Percentiles rank a stretch among this genome's conserved stretches.
phyloP scores from a whole-genome alignment of 768 basidiomycete genomes.

The Lyophyllum shimeji region DNA sequence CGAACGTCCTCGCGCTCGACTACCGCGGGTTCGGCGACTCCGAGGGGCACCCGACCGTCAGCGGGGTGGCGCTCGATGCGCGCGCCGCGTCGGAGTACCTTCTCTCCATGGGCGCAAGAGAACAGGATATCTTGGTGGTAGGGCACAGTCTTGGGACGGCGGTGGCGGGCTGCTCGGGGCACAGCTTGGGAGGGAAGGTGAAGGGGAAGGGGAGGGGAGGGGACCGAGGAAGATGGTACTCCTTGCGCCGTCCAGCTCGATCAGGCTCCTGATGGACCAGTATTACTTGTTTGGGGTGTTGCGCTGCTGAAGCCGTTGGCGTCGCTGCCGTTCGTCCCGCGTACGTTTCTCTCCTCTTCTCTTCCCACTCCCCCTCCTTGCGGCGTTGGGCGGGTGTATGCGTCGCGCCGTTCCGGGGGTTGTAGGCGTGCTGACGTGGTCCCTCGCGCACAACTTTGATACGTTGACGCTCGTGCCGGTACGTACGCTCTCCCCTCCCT shows the following conservation, averaged over 20 bases:
- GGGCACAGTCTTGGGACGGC: conserved; percentile 82
- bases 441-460: conserved; percentile 59
- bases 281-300: conserved; percentile 63
- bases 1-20: conserved; percentile 68
- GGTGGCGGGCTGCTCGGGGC: conserved; percentile 48
- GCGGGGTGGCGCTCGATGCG: conserved; percentile 60
- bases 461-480: conserved; percentile 62
- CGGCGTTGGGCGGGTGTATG: neutral
- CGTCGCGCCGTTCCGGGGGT: too few relatives aligned
- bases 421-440: conserved; percentile 53
- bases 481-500: conserved; percentile 19
- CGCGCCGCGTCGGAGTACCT: conserved; percentile 67
- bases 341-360: conserved; percentile 41
- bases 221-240: conserved; percentile 46
- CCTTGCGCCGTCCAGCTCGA: conserved; percentile 39
- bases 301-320: conserved; percentile 69
- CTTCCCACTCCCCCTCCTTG: too few relatives aligned
- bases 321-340: conserved; percentile 56
- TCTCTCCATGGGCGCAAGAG: conserved; percentile 43
- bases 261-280: conserved; percentile 61
- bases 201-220: conserved; percentile 22
- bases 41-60: conserved; percentile 57
- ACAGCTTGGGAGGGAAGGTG: conserved; percentile 43
- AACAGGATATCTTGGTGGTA: conserved; percentile 55
- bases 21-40: conserved; percentile 81